These are phyloP conservation scores for Tilletia horrida DNA, from an alignment of 1,284 basidiomycete species.

Conservation along the genomic window DNA sequence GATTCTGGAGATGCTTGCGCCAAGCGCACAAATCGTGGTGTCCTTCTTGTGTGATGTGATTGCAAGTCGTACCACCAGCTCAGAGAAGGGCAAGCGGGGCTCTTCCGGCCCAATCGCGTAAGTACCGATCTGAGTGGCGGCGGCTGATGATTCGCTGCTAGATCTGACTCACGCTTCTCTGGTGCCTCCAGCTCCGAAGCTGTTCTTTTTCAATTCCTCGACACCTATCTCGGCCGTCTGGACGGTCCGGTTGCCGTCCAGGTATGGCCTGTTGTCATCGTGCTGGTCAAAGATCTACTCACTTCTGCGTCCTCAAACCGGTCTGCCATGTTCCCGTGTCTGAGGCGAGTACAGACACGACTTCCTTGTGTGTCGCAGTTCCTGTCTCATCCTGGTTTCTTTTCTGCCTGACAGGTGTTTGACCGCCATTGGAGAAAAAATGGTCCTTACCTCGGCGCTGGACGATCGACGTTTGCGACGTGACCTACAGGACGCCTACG, in stretches of 20 bases:
- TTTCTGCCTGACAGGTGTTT: slow-evolving; percentile 64
- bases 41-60: slow-evolving; percentile 76
- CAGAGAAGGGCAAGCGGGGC: slow-evolving; percentile 26
- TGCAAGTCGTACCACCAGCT: slow-evolving; percentile 26
- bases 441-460: slow-evolving; percentile 75
- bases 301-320: slow-evolving; percentile 52
- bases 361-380: slow-evolving; percentile 62
- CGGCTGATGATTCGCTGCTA: neutral
- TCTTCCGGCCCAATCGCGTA: slow-evolving; percentile 21
- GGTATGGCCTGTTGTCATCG: slow-evolving; percentile 72
- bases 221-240: slow-evolving; percentile 76
- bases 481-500: slow-evolving; percentile 85
- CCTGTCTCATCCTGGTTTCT: neutral
- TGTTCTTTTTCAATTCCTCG: slow-evolving; percentile 74
- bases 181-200: slow-evolving; percentile 30
- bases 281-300: slow-evolving; percentile 74
- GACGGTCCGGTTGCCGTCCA: slow-evolving; percentile 86
- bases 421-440: slow-evolving; percentile 73
- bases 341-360: slow-evolving; percentile 62
- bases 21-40: slow-evolving; percentile 81
- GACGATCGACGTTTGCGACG: slow-evolving; percentile 85
- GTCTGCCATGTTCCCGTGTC: slow-evolving; percentile 48
- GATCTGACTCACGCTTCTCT: neutral
- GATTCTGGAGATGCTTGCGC: slow-evolving; percentile 75
- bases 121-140: neutral